A percentile compares a stretch with the other conserved stretches of the same genome.
Conservation (phyloP, 352 stramenopile species). For the Globisporangium carolinianum region DNA sequence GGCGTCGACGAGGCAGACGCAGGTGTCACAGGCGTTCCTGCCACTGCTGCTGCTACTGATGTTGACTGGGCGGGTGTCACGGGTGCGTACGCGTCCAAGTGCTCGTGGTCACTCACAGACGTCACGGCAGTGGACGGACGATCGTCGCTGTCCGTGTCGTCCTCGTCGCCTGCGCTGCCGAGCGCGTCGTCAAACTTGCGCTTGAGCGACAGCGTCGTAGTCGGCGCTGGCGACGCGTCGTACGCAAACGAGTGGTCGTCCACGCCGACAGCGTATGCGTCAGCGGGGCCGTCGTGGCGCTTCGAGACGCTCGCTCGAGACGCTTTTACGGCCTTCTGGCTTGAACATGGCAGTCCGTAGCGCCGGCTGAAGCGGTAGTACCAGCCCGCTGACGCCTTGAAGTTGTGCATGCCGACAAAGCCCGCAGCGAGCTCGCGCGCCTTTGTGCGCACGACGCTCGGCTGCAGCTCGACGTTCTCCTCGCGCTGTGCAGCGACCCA, state of each 20-base stretch:
- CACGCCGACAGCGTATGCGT: background rate
- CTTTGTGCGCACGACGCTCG: slow-evolving; percentile 25
- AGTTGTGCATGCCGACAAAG: slow-evolving; percentile 31
- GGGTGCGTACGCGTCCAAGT: background rate
- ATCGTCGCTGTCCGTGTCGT: background rate
- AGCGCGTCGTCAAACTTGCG: slow-evolving; percentile 7
- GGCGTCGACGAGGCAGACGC: background rate
- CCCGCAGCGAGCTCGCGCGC: slow-evolving; percentile 21
- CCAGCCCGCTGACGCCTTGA: slow-evolving; percentile 51
- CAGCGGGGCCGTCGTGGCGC: background rate
- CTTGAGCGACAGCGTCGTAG: slow-evolving; percentile 1
- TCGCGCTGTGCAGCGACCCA: slow-evolving; percentile 23
- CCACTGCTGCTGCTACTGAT: background rate
- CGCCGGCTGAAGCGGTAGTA: slow-evolving; percentile 46
- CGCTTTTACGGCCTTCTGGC: background rate
- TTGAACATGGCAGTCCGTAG: slow-evolving; percentile 23
- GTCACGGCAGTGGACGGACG: background rate
- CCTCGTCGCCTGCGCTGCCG: background rate
- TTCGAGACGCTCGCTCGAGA: background rate
- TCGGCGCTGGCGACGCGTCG: background rate
- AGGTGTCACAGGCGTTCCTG: background rate
- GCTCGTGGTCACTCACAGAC: too few relatives aligned
- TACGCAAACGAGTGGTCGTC: background rate
- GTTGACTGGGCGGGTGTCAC: background rate
- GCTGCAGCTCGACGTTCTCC: slow-evolving; percentile 17